Evolutionary conservation across 108 stramenopile species (phyloP).

Genomic region (Stephanodiscus triporus): DNA sequence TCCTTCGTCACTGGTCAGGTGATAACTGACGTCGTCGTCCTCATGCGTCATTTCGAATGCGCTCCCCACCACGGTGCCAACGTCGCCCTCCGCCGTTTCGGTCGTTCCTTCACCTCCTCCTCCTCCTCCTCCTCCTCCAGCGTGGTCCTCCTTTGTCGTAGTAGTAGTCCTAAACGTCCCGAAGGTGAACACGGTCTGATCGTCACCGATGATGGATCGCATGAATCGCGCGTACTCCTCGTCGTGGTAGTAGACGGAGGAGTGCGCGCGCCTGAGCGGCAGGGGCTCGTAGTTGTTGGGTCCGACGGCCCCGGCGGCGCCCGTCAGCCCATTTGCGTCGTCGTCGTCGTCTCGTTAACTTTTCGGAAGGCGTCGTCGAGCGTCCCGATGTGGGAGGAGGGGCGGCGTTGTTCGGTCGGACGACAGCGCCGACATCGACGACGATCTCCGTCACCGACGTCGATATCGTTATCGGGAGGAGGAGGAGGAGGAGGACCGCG

Average conservation of each 20-base stretch:
- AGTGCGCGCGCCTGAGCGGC: background rate
- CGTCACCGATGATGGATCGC: slow-evolving; percentile 41
- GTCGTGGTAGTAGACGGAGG: slow-evolving; percentile 16
- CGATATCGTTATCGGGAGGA: too few species aligned
- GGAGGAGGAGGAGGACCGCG: too few species aligned
- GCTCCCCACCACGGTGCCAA: slow-evolving; percentile 13
- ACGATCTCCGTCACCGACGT: background rate
- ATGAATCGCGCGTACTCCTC: slow-evolving; percentile 47
- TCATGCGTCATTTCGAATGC: slow-evolving; percentile 9
- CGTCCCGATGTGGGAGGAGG: too few species aligned
- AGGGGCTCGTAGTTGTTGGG: background rate
- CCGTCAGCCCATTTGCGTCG: background rate
- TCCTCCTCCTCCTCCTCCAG: background rate
- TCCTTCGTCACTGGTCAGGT: slow-evolving; percentile 50
- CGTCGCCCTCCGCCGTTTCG: slow-evolving; percentile 37
- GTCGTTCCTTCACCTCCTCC: slow-evolving; percentile 9
- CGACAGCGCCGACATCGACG: background rate
- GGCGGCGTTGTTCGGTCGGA: too few species aligned
- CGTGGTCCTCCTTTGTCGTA: background rate
- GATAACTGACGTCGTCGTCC: slow-evolving; percentile 50
- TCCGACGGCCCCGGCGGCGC: background rate
- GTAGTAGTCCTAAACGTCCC: slow-evolving; percentile 20
- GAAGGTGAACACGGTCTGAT: slow-evolving; percentile 33
- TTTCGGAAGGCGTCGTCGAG: background rate
- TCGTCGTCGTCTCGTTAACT: background rate